These are phyloP conservation scores for Coniochaeta sp. DNA, from an alignment of 2,329 filamentous ascomycete genomes.

Conservation along the genomic window DNA sequence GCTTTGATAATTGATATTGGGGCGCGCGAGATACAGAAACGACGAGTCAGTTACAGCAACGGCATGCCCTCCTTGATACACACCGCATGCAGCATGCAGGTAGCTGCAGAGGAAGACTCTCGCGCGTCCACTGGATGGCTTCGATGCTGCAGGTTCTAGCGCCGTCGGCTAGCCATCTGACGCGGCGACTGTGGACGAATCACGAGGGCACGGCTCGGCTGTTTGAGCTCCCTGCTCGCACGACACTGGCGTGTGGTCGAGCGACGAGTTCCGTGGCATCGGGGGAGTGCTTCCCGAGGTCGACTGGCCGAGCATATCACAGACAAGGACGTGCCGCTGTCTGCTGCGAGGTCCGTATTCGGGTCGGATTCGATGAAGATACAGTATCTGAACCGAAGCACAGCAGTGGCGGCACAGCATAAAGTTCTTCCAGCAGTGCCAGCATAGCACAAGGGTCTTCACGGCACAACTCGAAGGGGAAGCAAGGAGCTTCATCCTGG, in stretches of 20 bases:
- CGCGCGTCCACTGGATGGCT: neutral
- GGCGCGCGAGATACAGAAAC: neutral
- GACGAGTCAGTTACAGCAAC: neutral
- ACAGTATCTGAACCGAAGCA: too few relatives aligned
- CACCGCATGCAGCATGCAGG: neutral
- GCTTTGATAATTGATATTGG: neutral
- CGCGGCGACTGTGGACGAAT: slow-evolving; percentile 2
- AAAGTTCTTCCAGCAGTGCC: too few relatives aligned
- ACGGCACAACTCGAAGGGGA: too few relatives aligned
- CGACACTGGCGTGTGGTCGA: too few relatives aligned
- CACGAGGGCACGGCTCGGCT: neutral
- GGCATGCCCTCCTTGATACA: neutral
- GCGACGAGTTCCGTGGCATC: slow-evolving; percentile 1
- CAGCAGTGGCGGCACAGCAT: too few relatives aligned
- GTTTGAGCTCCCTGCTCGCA: neutral
- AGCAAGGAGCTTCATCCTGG: too few relatives aligned
- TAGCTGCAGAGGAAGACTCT: neutral
- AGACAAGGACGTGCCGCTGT: slow-evolving; percentile 2
- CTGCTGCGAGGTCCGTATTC: slow-evolving; percentile 2
- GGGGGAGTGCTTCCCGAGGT: neutral
- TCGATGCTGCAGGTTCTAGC: neutral
- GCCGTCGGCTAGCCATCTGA: neutral
- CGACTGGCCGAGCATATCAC: too few relatives aligned
- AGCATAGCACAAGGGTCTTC: too few relatives aligned
- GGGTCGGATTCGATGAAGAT: neutral